Base-by-base conservation (phyloP, 2,329 filamentous ascomycete species). In the Aspergillus ruber region DNA sequence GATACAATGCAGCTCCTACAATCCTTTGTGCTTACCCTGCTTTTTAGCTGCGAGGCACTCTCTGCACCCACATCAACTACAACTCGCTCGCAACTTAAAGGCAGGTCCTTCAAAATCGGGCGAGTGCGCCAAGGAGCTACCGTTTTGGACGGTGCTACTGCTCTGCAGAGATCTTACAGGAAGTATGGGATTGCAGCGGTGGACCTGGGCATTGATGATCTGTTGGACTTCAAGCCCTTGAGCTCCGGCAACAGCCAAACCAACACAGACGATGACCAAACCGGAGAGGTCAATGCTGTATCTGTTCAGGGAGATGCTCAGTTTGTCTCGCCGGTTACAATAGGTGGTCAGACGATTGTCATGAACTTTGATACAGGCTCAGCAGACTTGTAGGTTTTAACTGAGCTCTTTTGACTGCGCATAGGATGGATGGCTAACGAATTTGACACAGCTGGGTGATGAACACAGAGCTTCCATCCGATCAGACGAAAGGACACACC, bases 311-410 rank as follows among this genome's bases (percentile, higher is more conserved):
- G 83, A 56, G 85, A 86, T 59, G 74, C 79, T 42, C 81, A 88
- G 50, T 90, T 87, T 59, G 75, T 90, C 10, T 79, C 82, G 0
- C 83, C 83, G 0, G 81, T 88, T 45, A 76, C 63, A n/a, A 78
- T 89, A 53, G 85, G 85, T 50, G 83, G 82, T 4, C 85, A 88
- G 68, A 77, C 74, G 4, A 59, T 89, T 48, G 80, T 82, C 59
- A 69, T 89, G 62, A 81, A 87, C 63, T 86, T 89, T 61, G 85
- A 89, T 66, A 85, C 83, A n/a, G 85, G 85, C 48, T 88, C 84
- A 2, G 79, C 85, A 10, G 85, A 88, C 65, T 75, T 87, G 71
- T 81, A 74, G 62, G 77, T 64, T 1, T 12, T 6, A 41, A 21
- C 17, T 6, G 44, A 7, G 10, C 1, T 20, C 10, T 25, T 36